These are phyloP conservation scores for Zea luxurians DNA, from an alignment of 176 grass and related monocot genomes.

Conservation along the genomic window DNA sequence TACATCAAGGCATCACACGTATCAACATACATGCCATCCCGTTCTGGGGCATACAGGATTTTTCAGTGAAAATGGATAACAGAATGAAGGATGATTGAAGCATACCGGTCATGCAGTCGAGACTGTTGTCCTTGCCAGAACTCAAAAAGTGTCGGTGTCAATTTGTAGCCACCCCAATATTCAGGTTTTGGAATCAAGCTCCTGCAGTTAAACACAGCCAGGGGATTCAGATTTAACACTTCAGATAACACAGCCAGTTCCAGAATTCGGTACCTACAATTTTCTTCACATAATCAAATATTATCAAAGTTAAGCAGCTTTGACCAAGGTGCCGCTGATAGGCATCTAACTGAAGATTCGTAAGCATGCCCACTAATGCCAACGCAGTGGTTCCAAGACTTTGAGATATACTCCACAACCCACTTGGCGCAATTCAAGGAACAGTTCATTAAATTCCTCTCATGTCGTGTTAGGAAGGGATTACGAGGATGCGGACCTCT, in stretches of 20 bases:
- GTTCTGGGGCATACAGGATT: neutral
- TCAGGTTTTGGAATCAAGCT: slow-evolving; percentile 76
- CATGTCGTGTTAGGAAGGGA: neutral
- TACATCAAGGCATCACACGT: slow-evolving; percentile 6
- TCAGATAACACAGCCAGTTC: slow-evolving; percentile 5
- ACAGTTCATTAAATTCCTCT: slow-evolving; percentile 3
- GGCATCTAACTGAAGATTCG: slow-evolving; percentile 10
- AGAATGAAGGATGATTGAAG: neutral
- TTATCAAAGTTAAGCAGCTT: slow-evolving; percentile 23
- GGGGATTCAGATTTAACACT: slow-evolving; percentile 5
- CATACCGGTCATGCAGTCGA: slow-evolving; percentile 89
- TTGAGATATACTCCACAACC: neutral
- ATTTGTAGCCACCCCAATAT: slow-evolving; percentile 86
- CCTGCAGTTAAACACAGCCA: slow-evolving; percentile 45
- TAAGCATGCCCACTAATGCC: slow-evolving; percentile 15
- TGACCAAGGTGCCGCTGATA: neutral
- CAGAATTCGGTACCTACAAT: slow-evolving; percentile 8
- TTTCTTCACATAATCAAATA: neutral
- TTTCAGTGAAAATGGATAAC: neutral
- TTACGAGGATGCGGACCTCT: too few species aligned
- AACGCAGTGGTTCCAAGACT: neutral
- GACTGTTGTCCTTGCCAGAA: slow-evolving; percentile 98
- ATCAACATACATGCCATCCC: neutral
- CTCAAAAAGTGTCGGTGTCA: slow-evolving; percentile 75
- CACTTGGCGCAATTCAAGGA: neutral